Conservation (phyloP, 257 asterid genomes). For the Anisodus acutangulus region DNA sequence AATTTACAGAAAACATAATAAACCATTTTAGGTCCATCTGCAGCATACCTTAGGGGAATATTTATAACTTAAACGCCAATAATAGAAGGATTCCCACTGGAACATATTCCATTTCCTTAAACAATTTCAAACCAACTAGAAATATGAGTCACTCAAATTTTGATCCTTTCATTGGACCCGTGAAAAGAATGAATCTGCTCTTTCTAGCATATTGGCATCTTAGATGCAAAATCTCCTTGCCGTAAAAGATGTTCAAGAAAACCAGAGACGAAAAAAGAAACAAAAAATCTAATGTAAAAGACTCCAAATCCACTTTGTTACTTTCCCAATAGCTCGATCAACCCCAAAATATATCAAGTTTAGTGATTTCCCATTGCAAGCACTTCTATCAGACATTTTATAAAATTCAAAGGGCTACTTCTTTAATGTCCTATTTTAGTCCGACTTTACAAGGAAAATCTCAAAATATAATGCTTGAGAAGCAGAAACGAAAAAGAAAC, state of each 20-base stretch:
- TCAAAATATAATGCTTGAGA: conserved; percentile 1
- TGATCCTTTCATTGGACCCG: not conserved
- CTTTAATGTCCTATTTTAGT: not conserved
- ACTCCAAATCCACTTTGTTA: not conserved
- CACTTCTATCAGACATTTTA: not conserved
- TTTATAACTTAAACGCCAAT: not conserved
- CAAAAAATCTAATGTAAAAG: not conserved
- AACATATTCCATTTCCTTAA: not conserved
- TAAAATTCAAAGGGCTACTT: not conserved
- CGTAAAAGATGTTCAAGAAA: conserved; percentile 1
- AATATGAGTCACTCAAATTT: not conserved
- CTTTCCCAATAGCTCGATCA: not conserved
- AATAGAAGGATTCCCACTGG: not conserved
- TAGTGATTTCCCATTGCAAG: not conserved
- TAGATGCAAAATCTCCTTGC: not conserved
- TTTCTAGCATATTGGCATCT: not conserved
- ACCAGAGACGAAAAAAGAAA: not conserved
- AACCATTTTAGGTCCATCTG: not conserved
- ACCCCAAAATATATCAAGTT: not conserved
- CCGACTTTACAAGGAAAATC: not conserved
- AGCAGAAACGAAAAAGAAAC: not conserved
- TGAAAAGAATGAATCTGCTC: not conserved
- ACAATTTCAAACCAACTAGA: not conserved
- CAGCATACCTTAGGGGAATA: not conserved
- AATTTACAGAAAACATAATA: not conserved